Conservation (phyloP, 179 eudicot genomes). For the Nepenthes alata region DNA sequence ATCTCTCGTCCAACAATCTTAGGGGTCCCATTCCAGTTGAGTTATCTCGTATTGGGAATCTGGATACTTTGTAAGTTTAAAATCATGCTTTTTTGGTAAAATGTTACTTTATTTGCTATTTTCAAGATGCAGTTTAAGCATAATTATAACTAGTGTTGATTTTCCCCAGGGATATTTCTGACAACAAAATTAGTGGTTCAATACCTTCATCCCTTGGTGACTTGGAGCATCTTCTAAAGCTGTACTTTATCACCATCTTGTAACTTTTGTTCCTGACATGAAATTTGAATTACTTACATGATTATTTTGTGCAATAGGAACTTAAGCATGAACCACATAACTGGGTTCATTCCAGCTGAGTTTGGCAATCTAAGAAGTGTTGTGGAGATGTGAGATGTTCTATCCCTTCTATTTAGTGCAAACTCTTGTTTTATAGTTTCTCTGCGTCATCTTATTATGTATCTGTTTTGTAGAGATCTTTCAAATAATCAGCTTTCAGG, state of each 20-base stretch:
- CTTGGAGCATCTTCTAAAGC: slow-evolving; percentile 87
- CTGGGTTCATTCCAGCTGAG: slow-evolving; percentile 69
- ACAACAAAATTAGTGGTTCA: slow-evolving; percentile 56
- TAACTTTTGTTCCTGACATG: not conserved
- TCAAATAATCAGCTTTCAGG: slow-evolving; percentile 71
- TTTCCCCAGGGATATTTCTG: slow-evolving; percentile 63
- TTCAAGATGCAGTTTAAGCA: not conserved
- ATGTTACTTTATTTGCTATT: not conserved
- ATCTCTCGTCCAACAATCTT: slow-evolving; percentile 73
- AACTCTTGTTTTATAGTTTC: too few species aligned
- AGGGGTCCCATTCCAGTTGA: slow-evolving; percentile 83
- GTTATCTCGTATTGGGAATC: slow-evolving; percentile 81
- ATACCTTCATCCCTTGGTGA: slow-evolving; percentile 91
- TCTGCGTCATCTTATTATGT: not conserved
- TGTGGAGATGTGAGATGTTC: slow-evolving; percentile 54
- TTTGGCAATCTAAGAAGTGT: slow-evolving; percentile 89
- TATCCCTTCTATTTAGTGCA: not conserved
- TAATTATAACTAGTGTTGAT: not conserved
- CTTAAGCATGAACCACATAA: slow-evolving; percentile 55
- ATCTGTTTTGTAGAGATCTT: slow-evolving; percentile 53
- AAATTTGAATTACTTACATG: slow-evolving; percentile 4
- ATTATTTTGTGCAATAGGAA: slow-evolving; percentile 30
- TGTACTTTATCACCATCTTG: slow-evolving; percentile 30
- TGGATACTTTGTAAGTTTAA: slow-evolving; percentile 72
- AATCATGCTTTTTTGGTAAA: not conserved